Percentiles rank a stretch among this genome's conserved stretches.
These are phyloP conservation scores for Paraphaeosphaeria sporulosa DNA, from an alignment of 2,329 filamentous ascomycete genomes.

Conservation along the genomic window DNA sequence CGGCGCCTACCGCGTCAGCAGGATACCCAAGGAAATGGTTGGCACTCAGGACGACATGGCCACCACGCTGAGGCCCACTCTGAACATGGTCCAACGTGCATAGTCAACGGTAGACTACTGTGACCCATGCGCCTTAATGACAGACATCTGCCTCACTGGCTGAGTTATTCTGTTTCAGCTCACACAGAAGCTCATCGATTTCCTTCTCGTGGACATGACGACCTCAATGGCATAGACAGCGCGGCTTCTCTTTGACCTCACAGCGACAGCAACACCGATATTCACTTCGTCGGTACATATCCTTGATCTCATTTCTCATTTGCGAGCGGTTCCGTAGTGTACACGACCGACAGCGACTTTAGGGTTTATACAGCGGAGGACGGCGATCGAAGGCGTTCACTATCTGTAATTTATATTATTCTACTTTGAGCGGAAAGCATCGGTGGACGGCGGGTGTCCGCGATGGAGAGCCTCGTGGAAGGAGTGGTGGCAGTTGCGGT, in stretches of 20 bases:
- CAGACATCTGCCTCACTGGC: slow-evolving; percentile 40
- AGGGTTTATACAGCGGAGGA: slow-evolving; percentile 22
- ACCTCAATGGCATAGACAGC: slow-evolving; percentile 42
- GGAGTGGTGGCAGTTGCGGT: slow-evolving; percentile 1
- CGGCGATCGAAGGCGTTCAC: slow-evolving; percentile 26
- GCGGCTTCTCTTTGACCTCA: slow-evolving; percentile 25
- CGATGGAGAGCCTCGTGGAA: background rate
- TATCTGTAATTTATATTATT: slow-evolving; percentile 35
- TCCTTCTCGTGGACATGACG: slow-evolving; percentile 34
- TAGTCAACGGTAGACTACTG: slow-evolving; percentile 27
- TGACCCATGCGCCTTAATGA: slow-evolving; percentile 29
- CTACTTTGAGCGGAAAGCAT: slow-evolving; percentile 4
- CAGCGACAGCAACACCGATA: slow-evolving; percentile 16
- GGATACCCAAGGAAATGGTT: slow-evolving; percentile 81
- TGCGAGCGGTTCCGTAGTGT: slow-evolving; percentile 16
- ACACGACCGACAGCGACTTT: slow-evolving; percentile 19
- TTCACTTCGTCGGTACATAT: slow-evolving; percentile 19
- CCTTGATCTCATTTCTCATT: slow-evolving; percentile 12
- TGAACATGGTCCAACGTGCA: slow-evolving; percentile 56
- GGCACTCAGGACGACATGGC: slow-evolving; percentile 75
- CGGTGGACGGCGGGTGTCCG: background rate
- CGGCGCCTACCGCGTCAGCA: slow-evolving; percentile 86
- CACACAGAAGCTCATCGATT: slow-evolving; percentile 36
- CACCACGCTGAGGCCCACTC: slow-evolving; percentile 63
- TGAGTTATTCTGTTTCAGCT: slow-evolving; percentile 32